Conservation (phyloP, 371 early-diverging fungal genomes). For the Batkoa obscura region DNA sequence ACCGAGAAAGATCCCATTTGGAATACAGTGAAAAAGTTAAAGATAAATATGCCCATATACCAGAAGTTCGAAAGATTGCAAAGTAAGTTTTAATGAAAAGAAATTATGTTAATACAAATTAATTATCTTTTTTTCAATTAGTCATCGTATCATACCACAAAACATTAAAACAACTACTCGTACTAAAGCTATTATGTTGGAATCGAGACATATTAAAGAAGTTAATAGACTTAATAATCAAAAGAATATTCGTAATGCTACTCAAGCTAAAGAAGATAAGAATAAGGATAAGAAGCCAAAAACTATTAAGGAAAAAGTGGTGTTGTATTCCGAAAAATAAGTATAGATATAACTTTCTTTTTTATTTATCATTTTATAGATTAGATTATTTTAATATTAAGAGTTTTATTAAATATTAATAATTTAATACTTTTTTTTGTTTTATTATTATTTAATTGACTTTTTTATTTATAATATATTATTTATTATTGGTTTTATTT, state of each 20-base stretch:
- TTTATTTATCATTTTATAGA: no score
- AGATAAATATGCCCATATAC: conserved; percentile 83
- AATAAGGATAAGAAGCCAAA: not conserved
- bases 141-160: conserved; percentile 72
- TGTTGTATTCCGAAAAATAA: not conserved
- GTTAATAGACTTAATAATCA: conserved; percentile 24
- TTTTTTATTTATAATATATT: no score
- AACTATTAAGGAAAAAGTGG: not conserved
- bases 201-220: conserved; percentile 64
- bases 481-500: no score
- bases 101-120: not conserved
- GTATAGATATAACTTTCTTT: not conserved
- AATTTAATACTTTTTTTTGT: no score
- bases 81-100: no score
- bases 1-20: conserved; percentile 62
- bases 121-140: conserved; percentile 9
- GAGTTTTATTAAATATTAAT: no score
- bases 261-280: no score
- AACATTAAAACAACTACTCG: conserved; percentile 53
- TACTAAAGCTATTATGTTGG: conserved; percentile 59
- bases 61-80: conserved; percentile 76
- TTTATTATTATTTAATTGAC: no score
- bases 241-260: no score
- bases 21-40: conserved; percentile 77
- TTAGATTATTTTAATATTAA: no score